Base-by-base conservation (phyloP, 768 basidiomycete genomes). In the Lentinula lateritia region DNA sequence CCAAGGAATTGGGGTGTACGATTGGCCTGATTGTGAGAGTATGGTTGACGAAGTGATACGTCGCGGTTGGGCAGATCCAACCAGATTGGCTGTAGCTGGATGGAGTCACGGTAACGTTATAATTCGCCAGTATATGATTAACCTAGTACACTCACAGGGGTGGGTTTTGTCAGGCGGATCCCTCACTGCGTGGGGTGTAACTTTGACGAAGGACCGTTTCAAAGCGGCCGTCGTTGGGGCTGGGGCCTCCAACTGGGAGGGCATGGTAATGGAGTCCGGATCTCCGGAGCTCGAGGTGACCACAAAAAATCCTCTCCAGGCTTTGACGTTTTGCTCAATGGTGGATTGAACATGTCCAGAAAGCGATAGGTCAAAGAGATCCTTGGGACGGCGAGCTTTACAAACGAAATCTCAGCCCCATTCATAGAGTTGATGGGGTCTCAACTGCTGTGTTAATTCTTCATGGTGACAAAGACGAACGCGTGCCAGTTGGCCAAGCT, bases 381-480 rank as follows among this genome's bases (percentile, higher is more conserved):
- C 74, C 74, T 18, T 76, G 74, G 75, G 68, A 71, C 64, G 58
- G 61, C 42, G 36, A 39, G 12, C 9, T 36, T 68, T 66, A 62
- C 61, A 20, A 10, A 59, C 45, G 15, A 60, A 62, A 39, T 60
- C 64, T 66, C 1, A 73, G 71, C 59, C 75, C 75, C 4, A 65
- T 75, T 43, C 75, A 74, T 53, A 66, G 64, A 52, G 73, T 83
- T 7, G 69, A 74, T 18, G 70, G 68, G 0, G 78, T 85, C 9
- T 69, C 66, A 50, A 73, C 79, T 3, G 82, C 83, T 0, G 78
- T 83, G 15, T 69, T 83, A 18, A 66, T 86, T 41, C 64, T 82
- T 10, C 72, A 85, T 39, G 85, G 85, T 0, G 78, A 80, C 52
- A 77, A 74, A 60, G 85, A 86, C 64, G 73, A 80, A 39, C 75